phyloP scores from a whole-genome alignment of 164 flowering plant species.

The Nelumbo lutea region DNA sequence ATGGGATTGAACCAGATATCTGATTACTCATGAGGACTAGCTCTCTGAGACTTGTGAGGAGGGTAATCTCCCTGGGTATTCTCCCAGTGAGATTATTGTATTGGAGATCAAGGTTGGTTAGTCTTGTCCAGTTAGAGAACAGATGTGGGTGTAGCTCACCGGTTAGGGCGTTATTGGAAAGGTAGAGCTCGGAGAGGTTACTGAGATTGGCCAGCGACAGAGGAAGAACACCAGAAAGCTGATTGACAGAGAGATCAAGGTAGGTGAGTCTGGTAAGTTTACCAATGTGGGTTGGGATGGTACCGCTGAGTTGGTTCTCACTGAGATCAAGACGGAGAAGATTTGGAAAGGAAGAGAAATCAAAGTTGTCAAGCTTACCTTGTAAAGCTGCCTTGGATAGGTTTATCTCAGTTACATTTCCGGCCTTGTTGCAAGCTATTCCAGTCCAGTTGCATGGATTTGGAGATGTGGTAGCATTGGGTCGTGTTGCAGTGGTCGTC shows the following conservation, averaged over 20 bases:
- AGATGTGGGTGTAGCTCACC: background rate
- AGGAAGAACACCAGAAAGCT: background rate
- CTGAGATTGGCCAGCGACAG: background rate
- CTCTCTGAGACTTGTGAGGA: background rate
- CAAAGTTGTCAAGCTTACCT: slow-evolving; percentile 3
- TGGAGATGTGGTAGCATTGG: background rate
- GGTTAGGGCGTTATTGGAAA: background rate
- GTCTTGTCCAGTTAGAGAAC: background rate
- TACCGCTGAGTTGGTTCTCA: background rate
- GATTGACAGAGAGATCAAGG: background rate
- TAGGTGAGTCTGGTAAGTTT: background rate
- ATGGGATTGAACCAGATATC: background rate
- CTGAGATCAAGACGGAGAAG: slow-evolving; percentile 3
- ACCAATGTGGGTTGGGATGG: slow-evolving; percentile 9
- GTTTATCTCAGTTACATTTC: slow-evolving; percentile 1
- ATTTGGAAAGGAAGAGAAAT: slow-evolving; percentile 1
- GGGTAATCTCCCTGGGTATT: background rate
- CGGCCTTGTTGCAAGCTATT: background rate
- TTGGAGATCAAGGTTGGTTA: background rate
- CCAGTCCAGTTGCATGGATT: slow-evolving; percentile 1
- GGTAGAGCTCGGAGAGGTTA: background rate
- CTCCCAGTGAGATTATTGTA: background rate
- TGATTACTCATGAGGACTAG: slow-evolving; percentile 11
- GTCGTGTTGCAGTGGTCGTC: background rate
- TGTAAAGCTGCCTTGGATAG: background rate